A percentile compares a stretch with the other conserved stretches of the same genome.
phyloP scores from a whole-genome alignment of 495 filamentous ascomycete species.

The Penicillium paxilli region DNA sequence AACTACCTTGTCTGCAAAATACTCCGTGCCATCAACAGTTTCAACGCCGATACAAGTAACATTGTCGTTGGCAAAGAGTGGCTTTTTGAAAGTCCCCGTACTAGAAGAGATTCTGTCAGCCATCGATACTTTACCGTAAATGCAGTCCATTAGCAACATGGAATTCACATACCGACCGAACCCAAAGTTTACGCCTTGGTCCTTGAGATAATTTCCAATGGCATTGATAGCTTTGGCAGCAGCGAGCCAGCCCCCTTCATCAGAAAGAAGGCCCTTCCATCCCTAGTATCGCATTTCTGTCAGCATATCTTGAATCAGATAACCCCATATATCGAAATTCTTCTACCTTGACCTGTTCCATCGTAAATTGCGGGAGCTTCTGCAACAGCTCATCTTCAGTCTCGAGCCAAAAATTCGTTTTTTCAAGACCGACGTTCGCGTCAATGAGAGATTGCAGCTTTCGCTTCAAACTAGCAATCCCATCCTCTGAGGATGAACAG shows the following conservation, averaged over 20 bases:
- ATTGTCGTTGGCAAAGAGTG: slow-evolving; percentile 12
- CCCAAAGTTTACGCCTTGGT: slow-evolving; percentile 15
- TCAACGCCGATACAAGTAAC: slow-evolving; percentile 29
- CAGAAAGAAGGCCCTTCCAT: slow-evolving; percentile 17
- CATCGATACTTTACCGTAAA: neutral
- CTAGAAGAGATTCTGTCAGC: neutral
- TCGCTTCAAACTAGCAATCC: slow-evolving; percentile 8
- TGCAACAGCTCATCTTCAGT: slow-evolving; percentile 12
- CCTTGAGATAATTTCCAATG: slow-evolving; percentile 10
- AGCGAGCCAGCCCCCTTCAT: slow-evolving; percentile 22
- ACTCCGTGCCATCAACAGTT: slow-evolving; percentile 32
- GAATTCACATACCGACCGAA: slow-evolving; percentile 13
- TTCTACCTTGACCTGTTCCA: slow-evolving; percentile 16
- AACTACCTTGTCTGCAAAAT: slow-evolving; percentile 36
- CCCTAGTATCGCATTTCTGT: slow-evolving; percentile 3
- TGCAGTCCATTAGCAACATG: neutral
- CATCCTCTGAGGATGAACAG: slow-evolving; percentile 19
- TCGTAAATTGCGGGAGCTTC: slow-evolving; percentile 8
- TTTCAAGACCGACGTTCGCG: slow-evolving; percentile 15
- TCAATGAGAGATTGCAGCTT: slow-evolving; percentile 16
- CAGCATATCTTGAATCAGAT: neutral
- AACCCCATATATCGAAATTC: neutral
- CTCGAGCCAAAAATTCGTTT: slow-evolving; percentile 15
- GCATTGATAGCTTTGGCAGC: slow-evolving; percentile 24
- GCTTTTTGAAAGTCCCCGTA: slow-evolving; percentile 17